Base-by-base conservation (phyloP, 2,329 filamentous ascomycete genomes). In the Trichoderma atroviride region DNA sequence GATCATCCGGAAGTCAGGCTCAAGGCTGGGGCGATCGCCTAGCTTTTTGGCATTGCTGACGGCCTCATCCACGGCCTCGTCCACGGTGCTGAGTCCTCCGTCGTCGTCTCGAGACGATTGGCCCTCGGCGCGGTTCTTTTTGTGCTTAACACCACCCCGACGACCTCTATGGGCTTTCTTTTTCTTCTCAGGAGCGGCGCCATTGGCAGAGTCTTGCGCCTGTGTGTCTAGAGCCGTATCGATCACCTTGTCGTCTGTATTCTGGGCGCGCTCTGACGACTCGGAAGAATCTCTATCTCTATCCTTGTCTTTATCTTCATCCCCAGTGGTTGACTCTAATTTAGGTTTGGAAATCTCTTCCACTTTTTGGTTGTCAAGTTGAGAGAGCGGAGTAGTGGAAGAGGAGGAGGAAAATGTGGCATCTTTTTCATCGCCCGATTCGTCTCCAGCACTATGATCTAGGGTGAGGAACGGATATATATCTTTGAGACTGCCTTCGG, bases 121-220 rank as follows among this genome's bases (percentile, higher is more conserved):
- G 2, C 81, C 79, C 16, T 89, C 83, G 71, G 83, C 82, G 68
- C 85, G 84, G 16, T 83, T 84, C 72, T 87, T 89, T 71, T 88
- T 87, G 70, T 91, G 89, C 76, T 91, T 90, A 22, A 87, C 86
- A 2, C 92, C 91, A 27, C 91, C 92, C 59, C 92, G 86, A n/a
- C 88, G 85, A 4, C 92, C 92, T 68, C 91, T 85, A 68, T 91
- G 90, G 0, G 87, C 85, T 77, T 91, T 92, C 76, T 88, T 91
- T 78, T 91, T 90, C 74, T 89, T 90, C 19, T 86, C 84, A 65
- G 63, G 74, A 65, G 56, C 76, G 4, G 16, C 29, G 27, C 69
- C 72, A 35, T 69, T 69, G 14, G 27, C 27, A 47, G 43, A 19
- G 13, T 62, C 58, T 24, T 57, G 33, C 16, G 43, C 40, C 16